Conservation (phyloP, 164 flowering plant genomes). For the Liriodendron chinense region DNA sequence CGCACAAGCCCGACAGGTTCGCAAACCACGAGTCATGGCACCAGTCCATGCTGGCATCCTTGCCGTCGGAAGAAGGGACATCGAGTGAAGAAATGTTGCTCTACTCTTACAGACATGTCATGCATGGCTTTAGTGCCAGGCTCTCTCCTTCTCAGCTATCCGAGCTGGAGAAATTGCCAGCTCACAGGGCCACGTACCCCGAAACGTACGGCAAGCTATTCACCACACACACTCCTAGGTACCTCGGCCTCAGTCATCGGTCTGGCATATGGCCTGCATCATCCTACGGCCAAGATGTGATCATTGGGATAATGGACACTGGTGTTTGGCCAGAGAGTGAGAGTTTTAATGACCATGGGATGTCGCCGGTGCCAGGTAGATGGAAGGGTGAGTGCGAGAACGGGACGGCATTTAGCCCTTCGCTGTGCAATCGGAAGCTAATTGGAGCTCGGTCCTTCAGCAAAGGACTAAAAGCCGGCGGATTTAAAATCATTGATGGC, state of each 20-base stretch:
- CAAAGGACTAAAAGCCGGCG: constrained; percentile 28
- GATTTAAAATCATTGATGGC: not conserved
- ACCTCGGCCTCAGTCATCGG: constrained; percentile 18
- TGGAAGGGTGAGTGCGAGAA: constrained; percentile 33
- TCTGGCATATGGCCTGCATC: constrained; percentile 23
- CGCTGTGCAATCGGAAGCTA: constrained; percentile 39
- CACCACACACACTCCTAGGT: constrained; percentile 25
- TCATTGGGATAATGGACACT: constrained; percentile 27
- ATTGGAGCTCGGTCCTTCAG: constrained; percentile 43
- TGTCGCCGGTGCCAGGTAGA: constrained; percentile 20
- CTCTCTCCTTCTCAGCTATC: constrained; percentile 20
- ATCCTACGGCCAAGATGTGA: constrained; percentile 23
- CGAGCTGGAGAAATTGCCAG: constrained; percentile 22
- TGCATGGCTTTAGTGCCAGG: constrained; percentile 29
- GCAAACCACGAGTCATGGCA: constrained; percentile 23
- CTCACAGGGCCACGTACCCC: constrained; percentile 13
- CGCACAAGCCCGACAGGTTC: constrained; percentile 16
- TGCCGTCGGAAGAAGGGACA: not conserved
- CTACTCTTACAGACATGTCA: constrained; percentile 27
- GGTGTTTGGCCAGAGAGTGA: constrained; percentile 26
- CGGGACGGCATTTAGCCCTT: constrained; percentile 16
- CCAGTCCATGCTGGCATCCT: constrained; percentile 15
- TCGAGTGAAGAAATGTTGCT: constrained; percentile 11
- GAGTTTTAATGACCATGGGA: constrained; percentile 19
- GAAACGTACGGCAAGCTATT: constrained; percentile 15